phyloP scores from a whole-genome alignment of 768 basidiomycete species.

The Artomyces pyxidatus region DNA sequence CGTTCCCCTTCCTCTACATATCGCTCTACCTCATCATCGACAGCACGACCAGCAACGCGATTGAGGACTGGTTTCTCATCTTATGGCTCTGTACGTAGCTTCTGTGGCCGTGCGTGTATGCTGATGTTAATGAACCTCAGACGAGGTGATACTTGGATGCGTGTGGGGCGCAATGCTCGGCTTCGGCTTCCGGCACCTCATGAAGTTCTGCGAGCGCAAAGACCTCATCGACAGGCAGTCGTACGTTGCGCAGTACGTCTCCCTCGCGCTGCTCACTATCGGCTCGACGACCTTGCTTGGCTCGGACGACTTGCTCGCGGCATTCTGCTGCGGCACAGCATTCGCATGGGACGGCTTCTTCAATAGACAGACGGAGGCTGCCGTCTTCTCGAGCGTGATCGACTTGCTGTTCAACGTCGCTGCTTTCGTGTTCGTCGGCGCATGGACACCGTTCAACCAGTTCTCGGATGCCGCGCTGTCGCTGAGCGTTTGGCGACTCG shows the following conservation, averaged over 20 bases:
- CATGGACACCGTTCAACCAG: constrained; percentile 89
- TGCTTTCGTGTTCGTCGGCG: constrained; percentile 92
- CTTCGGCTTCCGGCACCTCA: constrained; percentile 74
- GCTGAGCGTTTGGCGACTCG: constrained; percentile 74
- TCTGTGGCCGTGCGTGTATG: not conserved
- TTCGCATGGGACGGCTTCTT: constrained; percentile 97
- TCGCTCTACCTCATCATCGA: constrained; percentile 84
- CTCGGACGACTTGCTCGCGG: constrained; percentile 89
- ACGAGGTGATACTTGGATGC: constrained; percentile 70
- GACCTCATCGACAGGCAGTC: constrained; percentile 91
- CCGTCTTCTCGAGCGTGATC: constrained; percentile 92
- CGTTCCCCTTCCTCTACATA: constrained; percentile 89
- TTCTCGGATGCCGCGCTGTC: constrained; percentile 63
- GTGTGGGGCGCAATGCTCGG: constrained; percentile 72
- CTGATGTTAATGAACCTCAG: constrained; percentile 29
- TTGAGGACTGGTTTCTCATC: constrained; percentile 82
- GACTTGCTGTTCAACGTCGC: constrained; percentile 94
- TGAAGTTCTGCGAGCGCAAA: constrained; percentile 86
- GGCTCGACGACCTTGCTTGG: constrained; percentile 82
- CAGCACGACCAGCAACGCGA: constrained; percentile 45
- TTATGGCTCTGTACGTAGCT: constrained; percentile 71
- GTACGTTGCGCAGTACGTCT: constrained; percentile 88
- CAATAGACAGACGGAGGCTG: constrained; percentile 89
- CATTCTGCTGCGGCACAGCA: constrained; percentile 90
- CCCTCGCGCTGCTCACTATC: constrained; percentile 75